Conservation (phyloP, 208 protist species). For the Wallacemonas collosoma region DNA sequence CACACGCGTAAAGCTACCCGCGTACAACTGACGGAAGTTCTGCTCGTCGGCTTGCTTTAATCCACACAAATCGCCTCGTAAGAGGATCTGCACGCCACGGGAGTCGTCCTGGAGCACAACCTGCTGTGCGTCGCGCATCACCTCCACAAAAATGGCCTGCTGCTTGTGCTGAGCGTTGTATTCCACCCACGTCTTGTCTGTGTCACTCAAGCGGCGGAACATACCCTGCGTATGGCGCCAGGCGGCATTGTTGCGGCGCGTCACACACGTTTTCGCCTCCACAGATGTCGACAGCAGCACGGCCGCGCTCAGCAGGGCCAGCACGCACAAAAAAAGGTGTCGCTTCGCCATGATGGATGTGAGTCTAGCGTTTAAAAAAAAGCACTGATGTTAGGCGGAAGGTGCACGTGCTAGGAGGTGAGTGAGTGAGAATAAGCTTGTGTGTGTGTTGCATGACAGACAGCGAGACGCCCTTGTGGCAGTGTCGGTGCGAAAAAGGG, state of each 20-base stretch:
- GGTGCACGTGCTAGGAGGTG: not conserved
- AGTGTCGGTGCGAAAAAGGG: no score
- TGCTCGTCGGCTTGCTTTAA: constrained; percentile 47
- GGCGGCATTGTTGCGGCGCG: constrained; percentile 32
- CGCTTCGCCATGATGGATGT: not conserved
- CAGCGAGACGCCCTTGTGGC: no score
- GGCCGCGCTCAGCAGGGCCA: constrained; percentile 16
- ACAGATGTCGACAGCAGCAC: constrained; percentile 2
- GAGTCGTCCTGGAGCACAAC: constrained; percentile 47
- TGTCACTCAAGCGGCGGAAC: constrained; percentile 38
- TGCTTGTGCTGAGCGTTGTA: constrained; percentile 35
- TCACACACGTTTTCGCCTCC: constrained; percentile 52
- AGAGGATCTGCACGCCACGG: constrained; percentile 51
- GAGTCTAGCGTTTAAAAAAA: not conserved
- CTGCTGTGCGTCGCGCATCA: constrained; percentile 31
- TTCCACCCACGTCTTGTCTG: constrained; percentile 48
- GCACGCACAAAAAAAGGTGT: constrained; percentile 5
- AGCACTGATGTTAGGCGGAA: not conserved
- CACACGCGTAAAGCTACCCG: constrained; percentile 54
- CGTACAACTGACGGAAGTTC: constrained; percentile 70
- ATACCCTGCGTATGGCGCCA: constrained; percentile 73
- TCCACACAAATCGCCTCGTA: constrained; percentile 56
- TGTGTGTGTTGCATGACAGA: not conserved
- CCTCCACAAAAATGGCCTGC: constrained; percentile 46
- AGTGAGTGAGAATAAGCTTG: not conserved